phyloP scores from a whole-genome alignment of 139 green algal genomes.

The Closterium sp. region DNA sequence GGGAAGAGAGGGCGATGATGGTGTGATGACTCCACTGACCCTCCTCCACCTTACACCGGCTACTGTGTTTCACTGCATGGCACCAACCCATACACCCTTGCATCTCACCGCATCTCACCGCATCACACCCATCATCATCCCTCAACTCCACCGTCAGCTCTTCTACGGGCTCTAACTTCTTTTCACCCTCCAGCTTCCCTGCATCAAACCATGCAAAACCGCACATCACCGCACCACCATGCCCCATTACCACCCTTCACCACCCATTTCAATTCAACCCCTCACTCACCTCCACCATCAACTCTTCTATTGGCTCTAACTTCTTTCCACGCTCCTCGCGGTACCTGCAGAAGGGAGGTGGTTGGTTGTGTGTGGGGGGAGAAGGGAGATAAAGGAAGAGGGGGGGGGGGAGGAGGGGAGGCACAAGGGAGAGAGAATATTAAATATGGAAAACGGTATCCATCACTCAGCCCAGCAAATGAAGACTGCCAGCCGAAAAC shows the following conservation, averaged over 20 bases:
- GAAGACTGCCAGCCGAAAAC: no score
- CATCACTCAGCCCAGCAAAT: no score
- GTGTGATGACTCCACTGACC: no score
- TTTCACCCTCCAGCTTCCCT: conserved; percentile 57
- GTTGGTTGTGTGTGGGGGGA: no score
- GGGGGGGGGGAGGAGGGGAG: neutral
- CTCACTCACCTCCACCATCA: neutral
- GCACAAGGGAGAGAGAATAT: no score
- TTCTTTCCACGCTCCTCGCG: conserved; percentile 55
- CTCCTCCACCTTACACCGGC: neutral
- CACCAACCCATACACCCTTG: neutral
- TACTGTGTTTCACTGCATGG: neutral
- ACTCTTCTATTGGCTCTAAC: conserved; percentile 81
- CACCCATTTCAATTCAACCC: neutral
- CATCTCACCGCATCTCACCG: neutral
- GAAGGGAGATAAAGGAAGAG: neutral
- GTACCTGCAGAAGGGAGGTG: conserved; percentile 20
- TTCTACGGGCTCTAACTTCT: conserved; percentile 77
- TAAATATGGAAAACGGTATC: no score
- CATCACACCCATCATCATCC: neutral
- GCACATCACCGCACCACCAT: neutral
- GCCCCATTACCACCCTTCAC: neutral
- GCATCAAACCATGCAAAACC: neutral
- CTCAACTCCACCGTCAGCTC: conserved; percentile 51
- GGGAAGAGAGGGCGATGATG: no score